phyloP scores from a whole-genome alignment of 1,139 yeast species.

The Geotrichum cucujoidarum region DNA sequence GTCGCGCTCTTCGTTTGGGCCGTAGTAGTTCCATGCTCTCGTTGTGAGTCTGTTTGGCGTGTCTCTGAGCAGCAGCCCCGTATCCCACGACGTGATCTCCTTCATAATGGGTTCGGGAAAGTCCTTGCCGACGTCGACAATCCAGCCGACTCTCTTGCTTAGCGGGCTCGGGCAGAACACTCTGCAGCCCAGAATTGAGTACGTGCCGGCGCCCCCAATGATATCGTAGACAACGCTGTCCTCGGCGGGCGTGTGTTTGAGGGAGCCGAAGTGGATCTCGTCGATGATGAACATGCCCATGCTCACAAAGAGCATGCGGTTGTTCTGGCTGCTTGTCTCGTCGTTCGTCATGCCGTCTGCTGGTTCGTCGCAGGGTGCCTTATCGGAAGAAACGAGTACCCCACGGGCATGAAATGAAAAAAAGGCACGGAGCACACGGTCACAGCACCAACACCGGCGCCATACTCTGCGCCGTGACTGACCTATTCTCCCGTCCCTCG shows the following conservation, averaged over 20 bases:
- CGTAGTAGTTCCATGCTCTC: slow-evolving; percentile 74
- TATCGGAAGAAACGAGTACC: too few species aligned
- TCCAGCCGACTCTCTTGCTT: slow-evolving; percentile 47
- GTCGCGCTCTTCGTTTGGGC: slow-evolving; percentile 49
- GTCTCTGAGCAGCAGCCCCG: slow-evolving; percentile 54
- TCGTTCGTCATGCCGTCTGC: too few species aligned
- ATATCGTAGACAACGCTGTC: slow-evolving; percentile 43
- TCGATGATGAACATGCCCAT: slow-evolving; percentile 93
- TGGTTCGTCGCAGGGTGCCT: too few species aligned
- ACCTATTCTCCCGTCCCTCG: too few species aligned
- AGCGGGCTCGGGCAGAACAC: slow-evolving; percentile 43
- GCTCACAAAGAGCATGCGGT: slow-evolving; percentile 44
- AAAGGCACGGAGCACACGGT: too few species aligned
- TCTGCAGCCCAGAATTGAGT: slow-evolving; percentile 73
- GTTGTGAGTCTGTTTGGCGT: slow-evolving; percentile 59
- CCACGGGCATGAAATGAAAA: too few species aligned
- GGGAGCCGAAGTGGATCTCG: slow-evolving; percentile 59
- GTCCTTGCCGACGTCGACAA: slow-evolving; percentile 75
- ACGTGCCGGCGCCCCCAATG: slow-evolving; percentile 89
- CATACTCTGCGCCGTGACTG: too few species aligned
- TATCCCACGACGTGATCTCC: slow-evolving; percentile 54
- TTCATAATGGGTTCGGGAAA: slow-evolving; percentile 52
- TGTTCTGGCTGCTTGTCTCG: too few species aligned
- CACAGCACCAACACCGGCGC: too few species aligned
- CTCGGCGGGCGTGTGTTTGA: slow-evolving; percentile 39